phyloP scores from a whole-genome alignment of 2,329 filamentous ascomycete genomes.

The Calonectria pteridis region DNA sequence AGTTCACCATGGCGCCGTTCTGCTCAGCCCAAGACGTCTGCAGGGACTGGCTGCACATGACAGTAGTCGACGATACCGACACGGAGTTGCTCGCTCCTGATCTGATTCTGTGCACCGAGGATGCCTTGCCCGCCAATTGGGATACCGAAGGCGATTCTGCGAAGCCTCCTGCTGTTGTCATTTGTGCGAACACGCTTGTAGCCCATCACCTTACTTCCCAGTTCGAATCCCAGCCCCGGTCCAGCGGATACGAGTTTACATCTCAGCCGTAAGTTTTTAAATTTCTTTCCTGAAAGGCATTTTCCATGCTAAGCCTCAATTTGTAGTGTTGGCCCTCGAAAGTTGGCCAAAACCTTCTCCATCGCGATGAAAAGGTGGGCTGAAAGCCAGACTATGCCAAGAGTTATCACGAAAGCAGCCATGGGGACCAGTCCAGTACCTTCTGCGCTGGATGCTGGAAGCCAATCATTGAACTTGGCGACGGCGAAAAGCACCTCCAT shows the following conservation, averaged over 20 bases:
- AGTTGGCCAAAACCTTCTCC: slow-evolving; percentile 50
- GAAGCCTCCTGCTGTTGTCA: slow-evolving; percentile 45
- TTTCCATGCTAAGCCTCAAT: neutral
- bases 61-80: slow-evolving; percentile 25
- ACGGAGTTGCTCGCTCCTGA: slow-evolving; percentile 35
- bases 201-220: slow-evolving; percentile 39
- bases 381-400: slow-evolving; percentile 27
- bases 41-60: slow-evolving; percentile 38
- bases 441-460: neutral
- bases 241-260: slow-evolving; percentile 52
- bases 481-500: neutral
- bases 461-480: neutral
- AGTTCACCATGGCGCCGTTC: slow-evolving; percentile 12
- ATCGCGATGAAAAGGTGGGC: slow-evolving; percentile 46
- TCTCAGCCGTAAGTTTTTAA: slow-evolving; percentile 52
- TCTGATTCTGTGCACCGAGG: slow-evolving; percentile 43
- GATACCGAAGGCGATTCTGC: slow-evolving; percentile 19
- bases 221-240: slow-evolving; percentile 32
- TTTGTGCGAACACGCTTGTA: slow-evolving; percentile 49
- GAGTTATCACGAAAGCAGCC: neutral
- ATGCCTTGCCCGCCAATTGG: slow-evolving; percentile 16
- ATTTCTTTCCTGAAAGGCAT: accelerated
- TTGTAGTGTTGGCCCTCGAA: slow-evolving; percentile 53
- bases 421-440: neutral
- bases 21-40: slow-evolving; percentile 30